Evolutionary conservation across 129 eudicot genomes (phyloP).

Genomic region (Calendula officinalis): DNA sequence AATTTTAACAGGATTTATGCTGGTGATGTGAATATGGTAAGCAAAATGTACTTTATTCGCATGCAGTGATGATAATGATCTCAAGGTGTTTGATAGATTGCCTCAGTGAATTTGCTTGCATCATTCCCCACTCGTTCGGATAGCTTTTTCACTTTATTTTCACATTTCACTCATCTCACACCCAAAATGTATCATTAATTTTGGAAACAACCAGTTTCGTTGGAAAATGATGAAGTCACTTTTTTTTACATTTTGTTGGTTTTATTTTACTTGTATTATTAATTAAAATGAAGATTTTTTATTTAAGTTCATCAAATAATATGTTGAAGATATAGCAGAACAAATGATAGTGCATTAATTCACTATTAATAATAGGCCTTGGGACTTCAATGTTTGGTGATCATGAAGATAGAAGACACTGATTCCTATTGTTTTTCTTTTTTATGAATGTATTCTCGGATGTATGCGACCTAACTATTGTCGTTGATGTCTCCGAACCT

Average conservation of each 20-base stretch:
- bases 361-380: constrained; percentile 20
- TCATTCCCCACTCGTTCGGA: constrained; percentile 30
- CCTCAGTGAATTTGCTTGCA: constrained; percentile 32
- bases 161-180: constrained; percentile 15
- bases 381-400: constrained; percentile 31
- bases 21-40: constrained; percentile 30
- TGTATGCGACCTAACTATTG: no score
- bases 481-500: no score
- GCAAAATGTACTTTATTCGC: constrained; percentile 31
- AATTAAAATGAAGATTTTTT: constrained; percentile 24
- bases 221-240: constrained; percentile 39
- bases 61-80: constrained; percentile 26
- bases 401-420: constrained; percentile 25
- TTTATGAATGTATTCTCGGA: no score
- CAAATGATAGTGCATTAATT: constrained; percentile 9
- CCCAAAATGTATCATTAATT: constrained; percentile 21
- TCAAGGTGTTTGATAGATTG: constrained; percentile 31
- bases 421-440: constrained; percentile 22
- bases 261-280: constrained; percentile 1
- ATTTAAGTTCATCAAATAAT: constrained; percentile 16
- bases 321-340: constrained; percentile 13
- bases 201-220: constrained; percentile 28
- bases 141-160: constrained; percentile 29
- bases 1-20: constrained; percentile 9
- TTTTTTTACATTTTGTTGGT: constrained; percentile 6